phyloP scores from a whole-genome alignment of 192 early-diverging fungal genomes.

The Gonapodya sp. region DNA sequence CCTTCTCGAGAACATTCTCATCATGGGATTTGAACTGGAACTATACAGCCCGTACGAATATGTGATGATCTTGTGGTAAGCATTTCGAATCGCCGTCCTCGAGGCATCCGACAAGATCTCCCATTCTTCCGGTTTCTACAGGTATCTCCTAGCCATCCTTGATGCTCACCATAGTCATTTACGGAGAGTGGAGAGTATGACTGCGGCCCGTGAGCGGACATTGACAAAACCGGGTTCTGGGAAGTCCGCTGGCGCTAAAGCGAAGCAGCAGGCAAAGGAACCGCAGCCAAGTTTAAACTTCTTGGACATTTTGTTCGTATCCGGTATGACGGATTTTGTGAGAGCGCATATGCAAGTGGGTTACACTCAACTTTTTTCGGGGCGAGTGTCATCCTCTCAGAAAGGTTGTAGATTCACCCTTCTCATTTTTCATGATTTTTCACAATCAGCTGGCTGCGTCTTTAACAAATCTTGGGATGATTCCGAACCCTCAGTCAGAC shows the following conservation, averaged over 20 bases:
- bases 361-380: too few species aligned
- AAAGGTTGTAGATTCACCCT: too few species aligned
- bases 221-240: neutral
- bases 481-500: slow-evolving; percentile 9
- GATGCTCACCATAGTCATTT: slow-evolving; percentile 24
- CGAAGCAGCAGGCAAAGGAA: neutral
- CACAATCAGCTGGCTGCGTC: neutral
- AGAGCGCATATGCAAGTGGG: neutral
- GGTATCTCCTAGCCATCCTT: slow-evolving; percentile 26
- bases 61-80: slow-evolving; percentile 52
- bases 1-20: slow-evolving; percentile 40
- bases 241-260: neutral
- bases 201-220: neutral
- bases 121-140: neutral
- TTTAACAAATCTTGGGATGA: neutral
- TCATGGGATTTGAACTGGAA: slow-evolving; percentile 58
- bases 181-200: slow-evolving; percentile 15
- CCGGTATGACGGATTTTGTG: neutral
- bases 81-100: too few species aligned
- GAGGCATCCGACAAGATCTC: too few species aligned
- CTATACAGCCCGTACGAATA: slow-evolving; percentile 55
- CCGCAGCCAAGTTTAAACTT: neutral
- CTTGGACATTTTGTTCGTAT: neutral
- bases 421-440: too few species aligned
- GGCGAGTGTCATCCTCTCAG: too few species aligned